Conservation (phyloP, 129 eudicot genomes). For the Tagetes erecta region DNA sequence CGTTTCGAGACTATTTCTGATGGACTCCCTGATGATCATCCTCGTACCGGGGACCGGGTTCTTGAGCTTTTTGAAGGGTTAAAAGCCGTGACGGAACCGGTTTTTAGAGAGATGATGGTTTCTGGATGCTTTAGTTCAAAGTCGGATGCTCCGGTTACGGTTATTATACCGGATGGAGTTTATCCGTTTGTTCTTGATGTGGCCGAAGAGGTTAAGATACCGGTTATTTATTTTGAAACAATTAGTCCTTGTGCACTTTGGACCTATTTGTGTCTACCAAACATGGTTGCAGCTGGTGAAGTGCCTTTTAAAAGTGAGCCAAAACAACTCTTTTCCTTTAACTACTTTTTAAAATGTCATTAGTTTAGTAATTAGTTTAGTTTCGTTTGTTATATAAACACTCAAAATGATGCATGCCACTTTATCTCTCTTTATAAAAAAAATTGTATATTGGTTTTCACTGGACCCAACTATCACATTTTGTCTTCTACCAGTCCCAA, state of each 20-base stretch:
- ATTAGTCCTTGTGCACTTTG: constrained; percentile 40
- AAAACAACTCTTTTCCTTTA: too few relatives aligned
- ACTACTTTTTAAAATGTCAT: too few relatives aligned
- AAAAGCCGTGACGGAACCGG: constrained; percentile 24
- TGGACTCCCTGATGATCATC: constrained; percentile 44
- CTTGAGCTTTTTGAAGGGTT: constrained; percentile 23
- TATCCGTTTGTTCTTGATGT: constrained; percentile 38
- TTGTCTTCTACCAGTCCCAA: too few relatives aligned
- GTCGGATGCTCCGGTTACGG: constrained; percentile 34
- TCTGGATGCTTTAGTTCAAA: constrained; percentile 33
- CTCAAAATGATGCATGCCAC: too few relatives aligned
- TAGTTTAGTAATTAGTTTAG: too few relatives aligned
- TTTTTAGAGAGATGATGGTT: constrained; percentile 37
- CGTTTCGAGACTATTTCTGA: constrained; percentile 42
- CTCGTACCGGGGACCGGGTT: constrained; percentile 33
- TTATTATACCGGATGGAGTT: constrained; percentile 41
- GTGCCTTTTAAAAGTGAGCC: constrained; percentile 25
- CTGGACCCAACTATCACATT: too few relatives aligned
- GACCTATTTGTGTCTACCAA: constrained; percentile 27
- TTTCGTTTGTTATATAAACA: too few relatives aligned
- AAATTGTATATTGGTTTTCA: too few relatives aligned
- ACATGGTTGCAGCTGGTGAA: constrained; percentile 28
- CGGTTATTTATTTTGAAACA: constrained; percentile 44
- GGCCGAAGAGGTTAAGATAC: constrained; percentile 37
- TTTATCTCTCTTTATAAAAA: too few relatives aligned